Base-by-base conservation (phyloP, 768 basidiomycete species). In the Calvatia gigantea region DNA sequence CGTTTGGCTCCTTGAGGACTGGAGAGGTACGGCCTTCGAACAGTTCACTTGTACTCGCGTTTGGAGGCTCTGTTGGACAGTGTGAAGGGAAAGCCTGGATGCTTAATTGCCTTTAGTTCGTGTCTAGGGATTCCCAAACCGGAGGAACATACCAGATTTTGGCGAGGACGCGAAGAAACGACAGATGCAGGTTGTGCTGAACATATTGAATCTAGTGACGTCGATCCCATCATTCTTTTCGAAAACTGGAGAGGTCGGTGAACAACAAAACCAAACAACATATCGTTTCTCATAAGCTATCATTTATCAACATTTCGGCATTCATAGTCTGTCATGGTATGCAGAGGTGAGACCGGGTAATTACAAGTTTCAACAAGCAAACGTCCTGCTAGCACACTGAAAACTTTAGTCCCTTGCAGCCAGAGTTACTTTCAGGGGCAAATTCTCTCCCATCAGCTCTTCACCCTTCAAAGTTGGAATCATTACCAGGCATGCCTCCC, bases 401-500 rank as follows among this genome's bases (percentile, higher is more conserved):
- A 12, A 21, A 47, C 27, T 3, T 59, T 62, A 68, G 46, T 73
- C 76, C 55, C 73, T 65, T n/a, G 65, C 55, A 32, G 74, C 76
- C 39, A 75, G 61, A 27, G 61, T 70, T 8, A 80, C 65, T 21
- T 58, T 64, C 31, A 80, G 65, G 12, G 77, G 77, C 32, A 80
- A 59, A 51, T 79, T 76, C 39, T 74, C 74, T 35, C 75, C 78
- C 56, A 74, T 73, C 46, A 70, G 52, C 49, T 73, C 68, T 58
- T 77, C 75, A 5, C 76, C 79, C 50, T 77, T 73, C 27, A 79
- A 63, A 5, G 75, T 76, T 9, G 78, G 79, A 28, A 76, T 55
- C 76, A 81, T 77, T 11, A 79, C 75, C 49, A 79, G 61, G 57
- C 75, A 76, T 5, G 76, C 72, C 57, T 78, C 74, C 47, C 78